These are phyloP conservation scores for Rhynchospora pubera DNA, from an alignment of 176 grass and related monocot genomes.

Conservation along the genomic window DNA sequence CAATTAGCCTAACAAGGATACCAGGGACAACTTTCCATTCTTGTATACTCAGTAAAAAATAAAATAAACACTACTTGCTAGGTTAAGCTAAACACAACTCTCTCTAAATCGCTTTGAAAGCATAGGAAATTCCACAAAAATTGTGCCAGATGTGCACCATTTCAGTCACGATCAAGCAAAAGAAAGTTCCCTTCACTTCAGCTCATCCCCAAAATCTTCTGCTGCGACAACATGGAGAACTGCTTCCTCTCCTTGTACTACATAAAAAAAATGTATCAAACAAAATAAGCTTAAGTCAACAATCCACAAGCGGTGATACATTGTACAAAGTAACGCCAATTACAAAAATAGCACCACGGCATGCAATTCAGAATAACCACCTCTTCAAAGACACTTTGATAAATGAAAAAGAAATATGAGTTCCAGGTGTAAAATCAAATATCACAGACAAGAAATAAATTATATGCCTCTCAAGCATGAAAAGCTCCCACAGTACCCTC, in stretches of 20 bases:
- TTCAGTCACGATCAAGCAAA: not conserved
- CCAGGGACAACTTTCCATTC: not conserved
- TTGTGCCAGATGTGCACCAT: not conserved
- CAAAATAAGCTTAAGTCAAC: not conserved
- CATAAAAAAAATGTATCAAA: slow-evolving; percentile 1
- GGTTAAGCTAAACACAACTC: slow-evolving; percentile 18
- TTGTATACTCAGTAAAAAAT: slow-evolving; percentile 22
- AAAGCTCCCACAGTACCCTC: not conserved
- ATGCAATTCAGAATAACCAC: not conserved
- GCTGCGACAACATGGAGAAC: slow-evolving; percentile 11
- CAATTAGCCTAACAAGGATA: not conserved
- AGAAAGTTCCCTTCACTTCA: slow-evolving; percentile 6
- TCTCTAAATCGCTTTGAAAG: slow-evolving; percentile 6
- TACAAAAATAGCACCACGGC: not conserved
- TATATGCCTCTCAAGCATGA: not conserved
- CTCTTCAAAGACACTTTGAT: not conserved
- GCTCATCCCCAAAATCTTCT: slow-evolving; percentile 2
- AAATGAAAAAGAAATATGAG: not conserved
- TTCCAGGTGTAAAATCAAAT: not conserved
- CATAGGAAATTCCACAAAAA: slow-evolving; percentile 22
- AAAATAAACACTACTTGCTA: slow-evolving; percentile 19
- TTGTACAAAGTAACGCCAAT: not conserved
- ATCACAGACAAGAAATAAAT: not conserved
- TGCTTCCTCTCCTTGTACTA: slow-evolving; percentile 15
- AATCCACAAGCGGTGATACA: not conserved